phyloP scores from a whole-genome alignment of 805 yeast genomes.

The Starmerella riodocensis region DNA sequence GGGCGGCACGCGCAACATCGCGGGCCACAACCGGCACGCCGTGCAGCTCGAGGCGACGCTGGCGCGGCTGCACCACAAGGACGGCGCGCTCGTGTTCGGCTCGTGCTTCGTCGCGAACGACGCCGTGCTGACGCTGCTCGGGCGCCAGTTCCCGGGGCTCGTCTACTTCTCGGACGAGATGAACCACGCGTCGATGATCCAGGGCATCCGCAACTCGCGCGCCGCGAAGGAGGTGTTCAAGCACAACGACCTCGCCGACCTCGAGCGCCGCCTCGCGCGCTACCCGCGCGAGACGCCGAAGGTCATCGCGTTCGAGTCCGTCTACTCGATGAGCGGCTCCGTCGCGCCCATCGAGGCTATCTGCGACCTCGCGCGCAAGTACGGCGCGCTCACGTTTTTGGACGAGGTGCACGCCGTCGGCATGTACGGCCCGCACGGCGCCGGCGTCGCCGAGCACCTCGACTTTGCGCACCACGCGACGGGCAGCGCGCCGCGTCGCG shows the following conservation, averaged over 20 bases:
- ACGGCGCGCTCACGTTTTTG: slow-evolving; percentile 90
- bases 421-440: slow-evolving; percentile 98
- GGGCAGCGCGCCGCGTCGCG: slow-evolving; percentile 34
- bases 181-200: slow-evolving; percentile 97
- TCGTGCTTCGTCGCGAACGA: slow-evolving; percentile 97
- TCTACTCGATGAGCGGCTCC: slow-evolving; percentile 97
- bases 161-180: slow-evolving; percentile 85
- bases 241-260: slow-evolving; percentile 76
- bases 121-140: slow-evolving; percentile 79
- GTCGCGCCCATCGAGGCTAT: slow-evolving; percentile 85
- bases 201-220: slow-evolving; percentile 83
- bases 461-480: slow-evolving; percentile 72
- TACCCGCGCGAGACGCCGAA: slow-evolving; percentile 85
- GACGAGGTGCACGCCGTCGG: slow-evolving; percentile 99
- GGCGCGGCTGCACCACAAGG: slow-evolving; percentile 87
- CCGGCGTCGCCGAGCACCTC: slow-evolving; percentile 96
- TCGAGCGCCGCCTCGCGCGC: slow-evolving; percentile 62
- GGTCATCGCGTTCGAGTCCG: slow-evolving; percentile 91
- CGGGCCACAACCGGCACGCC: slow-evolving; percentile 93
- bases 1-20: slow-evolving; percentile 97
- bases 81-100: slow-evolving; percentile 85
- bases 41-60: slow-evolving; percentile 70
- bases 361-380: slow-evolving; percentile 92
- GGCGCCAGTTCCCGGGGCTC: slow-evolving; percentile 77
- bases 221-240: slow-evolving; percentile 79